Evolutionary conservation across 306 rosid genomes (phyloP), one percentile per base, ranked within the genome.

Genomic region (Medicago lupulina): DNA sequence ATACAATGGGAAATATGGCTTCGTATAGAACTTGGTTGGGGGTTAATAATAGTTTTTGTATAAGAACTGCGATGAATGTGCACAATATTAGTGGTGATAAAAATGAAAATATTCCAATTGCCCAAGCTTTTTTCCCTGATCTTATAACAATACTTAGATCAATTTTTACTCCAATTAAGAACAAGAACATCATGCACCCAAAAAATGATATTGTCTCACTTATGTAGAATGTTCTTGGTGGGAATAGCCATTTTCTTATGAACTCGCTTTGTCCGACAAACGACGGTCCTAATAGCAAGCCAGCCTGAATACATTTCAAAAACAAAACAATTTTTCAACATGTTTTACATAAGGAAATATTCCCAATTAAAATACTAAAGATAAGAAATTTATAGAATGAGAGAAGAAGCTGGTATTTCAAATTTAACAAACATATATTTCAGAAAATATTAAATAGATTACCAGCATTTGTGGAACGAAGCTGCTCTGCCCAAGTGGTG

Each of bases 401-500:
- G 0, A 28, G 31, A 28, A 28, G 4, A 28, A 28, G 31, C 0
- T 28, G 31, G 31, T 28, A 28, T 28, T 28, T 28, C 31, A 28
- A 28, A 28, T 28, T 28, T 28, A 41, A 12, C 47, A 41, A 41
- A 41, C 7, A 53, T 16, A 2, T 53, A 1, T 8, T 3, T 53
- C n/a, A n/a, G 17, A 16, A 0, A 7, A 53, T 0, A 53, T 70
- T 14, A 50, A 54, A 71, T 6, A 11, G 2, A 70, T 70, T 87
- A 88, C 93, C 84, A 87, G 79, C 85, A 88, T 41, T 11, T 84
- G 88, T 5, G 93, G 77, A 61, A 84, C 31, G 82, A 85, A 91
- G 69, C 76, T 73, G 17, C 76, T 79, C 21, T 75, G 68, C 0
- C 89, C 96, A 2, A 88, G 39, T n/a, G 92, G 93, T 71, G 63